These are phyloP conservation scores for Castanea sativa DNA, from an alignment of 306 rosid genomes.

Conservation along the genomic window DNA sequence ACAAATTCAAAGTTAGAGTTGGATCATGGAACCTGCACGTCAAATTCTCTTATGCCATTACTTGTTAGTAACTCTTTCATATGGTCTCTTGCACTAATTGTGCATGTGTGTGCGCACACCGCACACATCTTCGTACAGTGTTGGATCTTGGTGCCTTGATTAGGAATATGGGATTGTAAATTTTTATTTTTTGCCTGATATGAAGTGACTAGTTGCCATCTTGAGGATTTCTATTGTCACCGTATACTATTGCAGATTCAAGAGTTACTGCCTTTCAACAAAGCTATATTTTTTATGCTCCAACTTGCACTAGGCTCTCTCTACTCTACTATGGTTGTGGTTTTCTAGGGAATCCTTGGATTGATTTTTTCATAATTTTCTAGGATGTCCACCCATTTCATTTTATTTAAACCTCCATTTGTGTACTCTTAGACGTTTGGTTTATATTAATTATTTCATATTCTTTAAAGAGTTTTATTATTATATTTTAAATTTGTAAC, in stretches of 20 bases:
- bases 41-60: conserved; percentile 33
- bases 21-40: conserved; percentile 47
- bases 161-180: neutral
- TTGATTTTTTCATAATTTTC: neutral
- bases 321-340: neutral
- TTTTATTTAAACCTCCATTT: neutral
- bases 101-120: neutral
- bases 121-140: neutral
- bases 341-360: neutral
- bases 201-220: neutral
- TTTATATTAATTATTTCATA: neutral
- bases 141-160: neutral
- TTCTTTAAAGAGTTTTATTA: neutral
- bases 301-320: neutral
- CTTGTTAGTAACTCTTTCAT: conserved; percentile 49
- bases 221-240: neutral
- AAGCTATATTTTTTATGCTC: neutral
- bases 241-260: neutral
- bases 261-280: neutral
- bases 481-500: neutral
- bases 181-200: neutral
- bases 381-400: neutral
- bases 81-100: conserved; percentile 5
- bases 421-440: neutral
- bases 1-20: conserved; percentile 51